A percentile compares a stretch with the other conserved stretches of the same genome.
phyloP scores from a whole-genome alignment of 768 basidiomycete species.

The Suillus cothurnatus region DNA sequence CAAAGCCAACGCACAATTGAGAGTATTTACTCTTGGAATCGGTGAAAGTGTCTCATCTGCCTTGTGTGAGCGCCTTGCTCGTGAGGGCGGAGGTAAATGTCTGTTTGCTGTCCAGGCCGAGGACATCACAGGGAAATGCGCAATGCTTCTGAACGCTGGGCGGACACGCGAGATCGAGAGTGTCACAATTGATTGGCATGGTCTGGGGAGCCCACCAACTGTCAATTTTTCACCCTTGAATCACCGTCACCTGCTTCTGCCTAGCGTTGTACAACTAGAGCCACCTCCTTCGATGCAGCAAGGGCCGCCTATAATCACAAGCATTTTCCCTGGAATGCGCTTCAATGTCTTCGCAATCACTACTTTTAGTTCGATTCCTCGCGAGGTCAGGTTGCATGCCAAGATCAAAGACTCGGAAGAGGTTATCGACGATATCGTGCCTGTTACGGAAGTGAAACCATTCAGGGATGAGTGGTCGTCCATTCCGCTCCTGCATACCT shows the following conservation, averaged over 20 bases:
- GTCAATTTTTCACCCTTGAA: slow-evolving; percentile 6
- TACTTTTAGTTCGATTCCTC: slow-evolving; percentile 24
- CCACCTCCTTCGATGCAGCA: slow-evolving; percentile 38
- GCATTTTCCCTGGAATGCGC: slow-evolving; percentile 37
- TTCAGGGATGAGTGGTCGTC: slow-evolving; percentile 20
- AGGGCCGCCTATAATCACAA: slow-evolving; percentile 32
- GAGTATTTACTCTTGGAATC: slow-evolving; percentile 62
- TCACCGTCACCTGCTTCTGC: slow-evolving; percentile 23
- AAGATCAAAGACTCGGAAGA: slow-evolving; percentile 28
- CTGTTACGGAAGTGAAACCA: slow-evolving; percentile 28
- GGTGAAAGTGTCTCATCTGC: slow-evolving; percentile 51
- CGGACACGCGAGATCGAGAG: slow-evolving; percentile 46
- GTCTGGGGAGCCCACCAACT: slow-evolving; percentile 18
- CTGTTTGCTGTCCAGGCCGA: slow-evolving; percentile 49
- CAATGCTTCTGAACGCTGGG: slow-evolving; percentile 53
- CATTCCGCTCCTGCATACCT: slow-evolving; percentile 48
- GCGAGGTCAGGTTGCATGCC: slow-evolving; percentile 27
- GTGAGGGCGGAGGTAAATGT: slow-evolving; percentile 51
- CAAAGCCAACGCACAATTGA: slow-evolving; percentile 35
- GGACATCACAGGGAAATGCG: slow-evolving; percentile 50
- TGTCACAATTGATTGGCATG: slow-evolving; percentile 52
- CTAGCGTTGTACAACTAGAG: slow-evolving; percentile 27
- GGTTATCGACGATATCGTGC: slow-evolving; percentile 22
- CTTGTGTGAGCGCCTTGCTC: slow-evolving; percentile 56
- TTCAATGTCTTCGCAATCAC: slow-evolving; percentile 38